Evolutionary conservation across 768 basidiomycete genomes (phyloP), one percentile per base, ranked within the genome.

Genomic region (Gloeopeniophorella convolvens): DNA sequence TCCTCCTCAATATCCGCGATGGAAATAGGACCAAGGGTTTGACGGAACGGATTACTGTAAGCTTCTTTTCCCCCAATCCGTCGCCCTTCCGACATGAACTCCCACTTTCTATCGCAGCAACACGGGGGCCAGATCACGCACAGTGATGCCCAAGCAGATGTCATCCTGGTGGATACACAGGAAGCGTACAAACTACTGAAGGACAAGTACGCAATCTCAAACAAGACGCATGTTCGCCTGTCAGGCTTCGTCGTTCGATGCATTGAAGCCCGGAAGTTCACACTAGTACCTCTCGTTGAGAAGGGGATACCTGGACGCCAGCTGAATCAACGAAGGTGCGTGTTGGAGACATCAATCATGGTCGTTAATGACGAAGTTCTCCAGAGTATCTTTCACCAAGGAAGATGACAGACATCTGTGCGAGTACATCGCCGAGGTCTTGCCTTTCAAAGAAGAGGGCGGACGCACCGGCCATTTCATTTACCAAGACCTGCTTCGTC

Each of bases 181-280:
- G 35, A 45, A 6, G 34, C 35, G 40, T 54, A 45, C 41, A 39
- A 31, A n/a, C 28, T 10, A 0, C 42, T 55, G 28, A 55, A 54
- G 31, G 53, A 48, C 20, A 43, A 36, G 41, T 57, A 50, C 5
- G 53, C 47, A 3, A 15, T 42, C n/a, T 56, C 48, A 18, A 45
- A 20, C 24, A 55, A 55, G 37, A 47, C 48, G 12, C 33, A 54
- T 16, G 53, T 55, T 15, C 56, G 36, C 35, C 18, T 57, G 41
- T 57, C 56, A 2, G 56, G 56, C 9, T 57, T 56, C 18, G 42
- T 57, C 5, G 56, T 50, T 37, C 34, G 48, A 18, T 57, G 53
- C 28, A 33, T 57, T 21, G 9, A 40, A 5, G n/a, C 48, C 6
- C 16, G 35, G 23, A 44, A 45, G 32, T 50, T 57, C 24, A 32